phyloP scores from a whole-genome alignment of 139 green algal genomes.

The Tetratostichococcus sp. region DNA sequence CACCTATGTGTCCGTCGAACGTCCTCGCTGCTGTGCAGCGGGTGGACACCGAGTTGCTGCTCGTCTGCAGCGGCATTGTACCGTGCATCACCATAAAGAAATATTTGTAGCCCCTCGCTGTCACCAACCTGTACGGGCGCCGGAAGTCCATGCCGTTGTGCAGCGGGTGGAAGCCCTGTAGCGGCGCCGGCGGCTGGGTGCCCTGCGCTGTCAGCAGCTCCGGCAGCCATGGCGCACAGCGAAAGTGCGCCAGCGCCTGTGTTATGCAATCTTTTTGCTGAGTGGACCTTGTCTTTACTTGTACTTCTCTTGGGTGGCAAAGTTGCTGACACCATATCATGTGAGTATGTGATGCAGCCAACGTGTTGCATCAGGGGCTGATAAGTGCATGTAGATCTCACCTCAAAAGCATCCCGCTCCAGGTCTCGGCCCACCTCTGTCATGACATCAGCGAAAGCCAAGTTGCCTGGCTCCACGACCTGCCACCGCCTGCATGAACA shows the following conservation, averaged over 20 bases:
- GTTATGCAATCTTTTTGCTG: too few species aligned
- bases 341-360: neutral
- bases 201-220: neutral
- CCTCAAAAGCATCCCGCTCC: constrained; percentile 6
- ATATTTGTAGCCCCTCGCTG: too few species aligned
- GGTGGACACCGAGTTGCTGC: constrained; percentile 9
- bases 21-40: constrained; percentile 13
- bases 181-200: neutral
- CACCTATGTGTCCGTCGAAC: neutral
- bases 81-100: too few species aligned
- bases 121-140: neutral
- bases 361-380: neutral
- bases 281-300: too few species aligned
- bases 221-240: constrained; percentile 4
- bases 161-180: constrained; percentile 15
- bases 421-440: neutral
- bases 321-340: too few species aligned
- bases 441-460: neutral
- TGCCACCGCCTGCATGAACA: constrained; percentile 2
- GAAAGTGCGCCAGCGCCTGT: neutral
- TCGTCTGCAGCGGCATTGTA: too few species aligned
- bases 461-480: constrained; percentile 6
- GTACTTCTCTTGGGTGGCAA: too few species aligned
- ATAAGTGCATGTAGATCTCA: neutral
- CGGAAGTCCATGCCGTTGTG: constrained; percentile 22